Evolutionary conservation across 768 basidiomycete species (phyloP).

Genomic region (Piloderma croceum): DNA sequence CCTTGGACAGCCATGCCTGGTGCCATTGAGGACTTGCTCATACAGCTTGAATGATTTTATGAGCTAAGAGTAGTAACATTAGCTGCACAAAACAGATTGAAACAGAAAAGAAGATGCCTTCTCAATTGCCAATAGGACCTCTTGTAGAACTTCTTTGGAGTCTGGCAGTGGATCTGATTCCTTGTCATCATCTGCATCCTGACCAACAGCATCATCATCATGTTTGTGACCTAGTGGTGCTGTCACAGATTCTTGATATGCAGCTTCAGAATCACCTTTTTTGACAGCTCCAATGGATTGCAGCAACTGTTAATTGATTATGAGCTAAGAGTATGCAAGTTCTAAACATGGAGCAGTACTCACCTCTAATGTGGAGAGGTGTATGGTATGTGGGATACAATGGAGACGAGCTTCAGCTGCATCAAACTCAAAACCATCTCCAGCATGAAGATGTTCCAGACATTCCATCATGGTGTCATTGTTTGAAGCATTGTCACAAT

Average conservation of each 20-base stretch:
- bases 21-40: neutral
- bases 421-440: constrained; percentile 9
- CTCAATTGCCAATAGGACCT: neutral
- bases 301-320: constrained; percentile 29
- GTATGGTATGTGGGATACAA: constrained; percentile 24
- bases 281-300: constrained; percentile 22
- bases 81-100: too few relatives aligned
- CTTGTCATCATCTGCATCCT: too few relatives aligned
- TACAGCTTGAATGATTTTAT: neutral
- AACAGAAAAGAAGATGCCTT: too few relatives aligned
- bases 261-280: neutral
- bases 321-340: neutral
- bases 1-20: neutral
- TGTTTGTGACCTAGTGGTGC: too few relatives aligned
- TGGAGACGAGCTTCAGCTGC: constrained; percentile 13
- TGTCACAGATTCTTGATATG: too few relatives aligned
- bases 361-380: constrained; percentile 23
- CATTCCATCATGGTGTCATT: constrained; percentile 17
- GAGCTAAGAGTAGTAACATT: neutral
- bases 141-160: too few relatives aligned
- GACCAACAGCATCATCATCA: too few relatives aligned
- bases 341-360: neutral
- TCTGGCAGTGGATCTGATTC: too few relatives aligned
- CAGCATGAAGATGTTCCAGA: constrained; percentile 5
- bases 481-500: constrained; percentile 18